phyloP scores from a whole-genome alignment of 495 filamentous ascomycete species.

The Talaromyces stipitatus region DNA sequence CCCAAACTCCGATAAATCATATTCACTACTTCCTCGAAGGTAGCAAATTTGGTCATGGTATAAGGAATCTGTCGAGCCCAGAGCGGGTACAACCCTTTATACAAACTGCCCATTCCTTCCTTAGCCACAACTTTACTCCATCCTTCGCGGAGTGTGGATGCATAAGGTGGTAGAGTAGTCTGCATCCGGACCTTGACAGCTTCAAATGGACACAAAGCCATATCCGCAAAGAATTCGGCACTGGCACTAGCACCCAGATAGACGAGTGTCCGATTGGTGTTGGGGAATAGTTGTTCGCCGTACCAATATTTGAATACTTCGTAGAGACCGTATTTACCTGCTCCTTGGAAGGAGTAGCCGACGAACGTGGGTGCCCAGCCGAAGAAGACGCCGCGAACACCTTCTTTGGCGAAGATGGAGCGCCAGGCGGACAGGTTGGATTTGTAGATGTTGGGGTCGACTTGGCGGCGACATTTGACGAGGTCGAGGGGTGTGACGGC shows the following conservation, averaged over 20 bases:
- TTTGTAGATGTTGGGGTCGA: conserved; percentile 62
- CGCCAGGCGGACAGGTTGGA: conserved; percentile 62
- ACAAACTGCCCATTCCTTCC: conserved; percentile 53
- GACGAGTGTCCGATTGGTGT: conserved; percentile 53
- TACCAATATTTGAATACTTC: conserved; percentile 70
- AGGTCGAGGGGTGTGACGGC: conserved; percentile 56
- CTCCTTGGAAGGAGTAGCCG: conserved; percentile 66
- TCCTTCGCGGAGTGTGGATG: conserved; percentile 52
- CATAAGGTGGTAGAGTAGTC: conserved; percentile 60
- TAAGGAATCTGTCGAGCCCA: conserved; percentile 70
- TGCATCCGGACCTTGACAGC: conserved; percentile 71
- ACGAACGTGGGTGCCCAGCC: conserved; percentile 65
- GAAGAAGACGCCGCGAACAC: conserved; percentile 63
- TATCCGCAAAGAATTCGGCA: conserved; percentile 64
- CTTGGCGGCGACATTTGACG: conserved; percentile 66
- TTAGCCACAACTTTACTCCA: conserved; percentile 51
- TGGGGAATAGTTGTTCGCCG: conserved; percentile 55
- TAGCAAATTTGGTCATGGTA: conserved; percentile 72
- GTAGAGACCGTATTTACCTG: conserved; percentile 71
- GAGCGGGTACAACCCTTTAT: conserved; percentile 62
- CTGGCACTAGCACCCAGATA: conserved; percentile 58
- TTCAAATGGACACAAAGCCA: conserved; percentile 60
- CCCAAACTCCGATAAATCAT: conserved; percentile 55
- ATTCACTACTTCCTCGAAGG: conserved; percentile 61
- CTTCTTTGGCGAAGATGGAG: conserved; percentile 55